Conservation (phyloP, 768 basidiomycete genomes). For the Russula griseocarnosa region DNA sequence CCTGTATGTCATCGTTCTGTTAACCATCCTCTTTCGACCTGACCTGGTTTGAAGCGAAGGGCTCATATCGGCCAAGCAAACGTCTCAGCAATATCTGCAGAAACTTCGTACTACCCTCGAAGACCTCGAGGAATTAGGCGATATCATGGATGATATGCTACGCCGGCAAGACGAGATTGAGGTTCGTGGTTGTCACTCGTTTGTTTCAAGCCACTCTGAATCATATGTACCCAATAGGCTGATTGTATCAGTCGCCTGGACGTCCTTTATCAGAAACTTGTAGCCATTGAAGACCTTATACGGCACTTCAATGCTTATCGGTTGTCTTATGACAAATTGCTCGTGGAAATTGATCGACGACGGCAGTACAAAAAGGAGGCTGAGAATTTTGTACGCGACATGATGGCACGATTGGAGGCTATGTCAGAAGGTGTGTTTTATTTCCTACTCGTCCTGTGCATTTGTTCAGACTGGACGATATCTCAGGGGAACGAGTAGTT, state of each 20-base stretch:
- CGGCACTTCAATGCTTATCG: conserved; percentile 66
- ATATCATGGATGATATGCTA: conserved; percentile 77
- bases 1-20: conserved; percentile 46
- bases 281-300: conserved; percentile 59
- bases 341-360: conserved; percentile 69
- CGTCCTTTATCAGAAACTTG: conserved; percentile 56
- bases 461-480: conserved; percentile 6
- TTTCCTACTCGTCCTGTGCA: conserved; percentile 5
- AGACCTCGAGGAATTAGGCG: conserved; percentile 71
- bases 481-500: conserved; percentile 60
- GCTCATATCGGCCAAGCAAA: conserved; percentile 43
- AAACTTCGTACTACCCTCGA: conserved; percentile 50
- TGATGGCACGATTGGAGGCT: conserved; percentile 58
- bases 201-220: conserved; percentile 2
- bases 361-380: conserved; percentile 61
- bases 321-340: conserved; percentile 65
- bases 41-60: conserved; percentile 43
- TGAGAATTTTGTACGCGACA: conserved; percentile 60
- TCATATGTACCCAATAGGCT: conserved; percentile 35
- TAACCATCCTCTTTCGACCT: conserved; percentile 5
- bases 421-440: conserved; percentile 57
- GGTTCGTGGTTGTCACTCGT: conserved; percentile 38
- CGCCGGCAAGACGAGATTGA: conserved; percentile 64
- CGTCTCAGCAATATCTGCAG: conserved; percentile 46
- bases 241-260: conserved; percentile 53